A percentile compares a stretch with the other conserved stretches of the same genome.
Evolutionary conservation across 805 yeast species (phyloP).

Genomic region (Saccharomycopsis sp.): DNA sequence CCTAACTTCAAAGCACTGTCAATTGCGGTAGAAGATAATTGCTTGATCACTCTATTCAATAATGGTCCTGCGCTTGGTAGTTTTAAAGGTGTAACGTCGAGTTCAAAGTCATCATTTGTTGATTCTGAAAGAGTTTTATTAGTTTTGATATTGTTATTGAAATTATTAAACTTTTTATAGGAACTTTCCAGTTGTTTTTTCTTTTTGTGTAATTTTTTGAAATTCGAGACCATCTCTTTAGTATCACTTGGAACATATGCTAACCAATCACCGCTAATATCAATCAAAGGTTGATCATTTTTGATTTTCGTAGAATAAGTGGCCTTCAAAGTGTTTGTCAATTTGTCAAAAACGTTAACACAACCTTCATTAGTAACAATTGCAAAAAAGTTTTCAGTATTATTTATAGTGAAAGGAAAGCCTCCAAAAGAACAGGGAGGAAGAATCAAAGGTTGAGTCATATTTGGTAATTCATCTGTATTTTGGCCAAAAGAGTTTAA

Average conservation of each 20-base stretch:
- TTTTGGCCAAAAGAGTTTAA: slow-evolving; percentile 8
- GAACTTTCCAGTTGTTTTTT: slow-evolving; percentile 4
- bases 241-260: slow-evolving; percentile 14
- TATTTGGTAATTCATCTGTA: slow-evolving; percentile 8
- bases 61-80: slow-evolving; percentile 12
- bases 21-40: slow-evolving; percentile 40
- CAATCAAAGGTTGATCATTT: slow-evolving; percentile 11
- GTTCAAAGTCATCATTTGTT: not conserved
- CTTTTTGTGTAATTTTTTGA: slow-evolving; percentile 6
- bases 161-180: not conserved
- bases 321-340: not conserved
- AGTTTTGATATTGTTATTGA: not conserved
- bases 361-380: slow-evolving; percentile 24
- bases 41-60: slow-evolving; percentile 27
- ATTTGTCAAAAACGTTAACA: slow-evolving; percentile 21
- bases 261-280: slow-evolving; percentile 15
- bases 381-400: slow-evolving; percentile 20
- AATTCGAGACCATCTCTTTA: slow-evolving; percentile 3
- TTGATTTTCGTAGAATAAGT: not conserved
- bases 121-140: not conserved
- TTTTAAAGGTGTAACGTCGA: slow-evolving; percentile 11
- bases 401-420: slow-evolving; percentile 20
- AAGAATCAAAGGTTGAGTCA: slow-evolving; percentile 18
- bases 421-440: slow-evolving; percentile 23
- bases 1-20: slow-evolving; percentile 40